Percentiles rank a stretch among this genome's conserved stretches.
Evolutionary conservation across 2,329 filamentous ascomycete species (phyloP).

Genomic region (Capronia americana): DNA sequence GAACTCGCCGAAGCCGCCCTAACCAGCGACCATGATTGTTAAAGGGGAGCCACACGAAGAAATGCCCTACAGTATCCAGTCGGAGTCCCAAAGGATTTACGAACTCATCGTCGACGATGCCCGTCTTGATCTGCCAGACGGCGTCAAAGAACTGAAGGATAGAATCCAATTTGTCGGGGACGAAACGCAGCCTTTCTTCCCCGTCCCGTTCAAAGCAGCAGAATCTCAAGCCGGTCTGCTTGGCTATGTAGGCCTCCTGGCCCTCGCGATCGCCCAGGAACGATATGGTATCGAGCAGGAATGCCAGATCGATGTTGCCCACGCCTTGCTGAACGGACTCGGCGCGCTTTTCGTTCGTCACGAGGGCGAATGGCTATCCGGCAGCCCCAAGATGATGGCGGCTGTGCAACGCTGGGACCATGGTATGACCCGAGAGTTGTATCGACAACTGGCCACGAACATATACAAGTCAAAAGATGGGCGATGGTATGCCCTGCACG

Average conservation of each 20-base stretch:
- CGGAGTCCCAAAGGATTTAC: constrained; percentile 8
- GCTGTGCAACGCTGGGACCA: constrained; percentile 23
- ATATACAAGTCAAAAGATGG: constrained; percentile 56
- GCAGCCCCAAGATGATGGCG: constrained; percentile 17
- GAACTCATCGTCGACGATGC: constrained; percentile 9
- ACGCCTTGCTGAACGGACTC: constrained; percentile 24
- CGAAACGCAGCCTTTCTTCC: constrained; percentile 49
- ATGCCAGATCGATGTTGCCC: constrained; percentile 18
- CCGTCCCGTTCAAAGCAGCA: constrained; percentile 59
- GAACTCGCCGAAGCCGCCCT: no score
- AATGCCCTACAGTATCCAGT: constrained; percentile 8
- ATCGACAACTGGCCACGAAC: constrained; percentile 43
- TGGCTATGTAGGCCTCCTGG: constrained; percentile 65
- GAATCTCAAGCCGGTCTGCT: constrained; percentile 63
- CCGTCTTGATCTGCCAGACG: constrained; percentile 21
- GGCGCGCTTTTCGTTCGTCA: constrained; percentile 19
- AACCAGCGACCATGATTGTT: no score
- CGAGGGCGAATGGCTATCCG: constrained; percentile 21
- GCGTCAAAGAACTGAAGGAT: neutral
- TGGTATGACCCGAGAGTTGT: constrained; percentile 23
- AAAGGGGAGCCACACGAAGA: neutral
- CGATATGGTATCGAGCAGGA: constrained; percentile 49
- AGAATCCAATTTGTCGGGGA: constrained; percentile 44
- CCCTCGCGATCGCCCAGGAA: constrained; percentile 65
- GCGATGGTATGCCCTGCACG: constrained; percentile 48